Evolutionary conservation across 2,329 filamentous ascomycete genomes (phyloP).

Genomic region (Pseudogymnoascus verrucosus): DNA sequence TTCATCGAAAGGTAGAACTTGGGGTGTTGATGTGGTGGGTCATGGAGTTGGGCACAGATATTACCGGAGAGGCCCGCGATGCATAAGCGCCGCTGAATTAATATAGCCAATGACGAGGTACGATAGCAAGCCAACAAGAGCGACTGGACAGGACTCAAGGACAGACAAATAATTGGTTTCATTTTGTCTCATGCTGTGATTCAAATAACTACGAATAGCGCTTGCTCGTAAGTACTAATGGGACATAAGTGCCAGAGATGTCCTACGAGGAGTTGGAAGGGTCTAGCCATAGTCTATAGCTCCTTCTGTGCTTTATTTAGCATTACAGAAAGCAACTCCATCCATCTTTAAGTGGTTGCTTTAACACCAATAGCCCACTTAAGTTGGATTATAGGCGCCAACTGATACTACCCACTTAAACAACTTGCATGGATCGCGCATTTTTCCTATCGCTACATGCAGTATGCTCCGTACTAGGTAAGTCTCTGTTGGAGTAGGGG

Average conservation of each 20-base stretch:
- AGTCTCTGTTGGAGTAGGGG: not conserved
- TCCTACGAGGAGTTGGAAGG: not conserved
- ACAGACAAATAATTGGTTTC: not conserved
- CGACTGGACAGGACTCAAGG: not conserved
- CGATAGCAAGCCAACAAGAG: not conserved
- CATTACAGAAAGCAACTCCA: not conserved
- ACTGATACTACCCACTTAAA: not conserved
- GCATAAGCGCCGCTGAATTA: not conserved
- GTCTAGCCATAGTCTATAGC: not conserved
- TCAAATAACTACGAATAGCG: not conserved
- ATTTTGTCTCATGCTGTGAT: not conserved
- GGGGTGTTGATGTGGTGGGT: not conserved
- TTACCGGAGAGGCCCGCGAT: not conserved
- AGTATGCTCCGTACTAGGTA: not conserved
- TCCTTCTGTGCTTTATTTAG: not conserved
- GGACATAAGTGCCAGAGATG: not conserved
- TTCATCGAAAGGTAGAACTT: not conserved
- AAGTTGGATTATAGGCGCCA: not conserved
- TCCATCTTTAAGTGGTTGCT: not conserved
- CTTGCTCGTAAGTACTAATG: not conserved
- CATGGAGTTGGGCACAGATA: not conserved
- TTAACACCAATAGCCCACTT: not conserved
- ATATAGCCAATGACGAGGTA: not conserved
- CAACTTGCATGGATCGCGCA: not conserved
- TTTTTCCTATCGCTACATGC: not conserved